These are phyloP conservation scores for Aureobasidium sp. DNA, from an alignment of 2,329 filamentous ascomycete species.

Conservation along the genomic window DNA sequence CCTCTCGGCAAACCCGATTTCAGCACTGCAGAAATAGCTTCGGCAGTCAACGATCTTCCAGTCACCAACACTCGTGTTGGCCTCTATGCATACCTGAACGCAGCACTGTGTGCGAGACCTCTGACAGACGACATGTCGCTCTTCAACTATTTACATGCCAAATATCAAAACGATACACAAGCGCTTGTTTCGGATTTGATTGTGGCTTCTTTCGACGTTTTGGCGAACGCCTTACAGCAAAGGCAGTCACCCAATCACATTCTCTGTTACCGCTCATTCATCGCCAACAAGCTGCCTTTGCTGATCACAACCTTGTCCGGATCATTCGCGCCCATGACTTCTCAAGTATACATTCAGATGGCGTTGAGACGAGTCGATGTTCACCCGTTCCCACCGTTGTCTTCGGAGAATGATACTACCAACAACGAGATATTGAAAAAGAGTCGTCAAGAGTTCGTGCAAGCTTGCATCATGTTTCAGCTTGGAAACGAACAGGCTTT, in stretches of 20 bases:
- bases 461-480: conserved; percentile 80
- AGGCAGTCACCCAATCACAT: conserved; percentile 53
- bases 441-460: conserved; percentile 76
- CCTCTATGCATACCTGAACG: conserved; percentile 78
- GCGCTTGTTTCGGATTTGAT: conserved; percentile 75
- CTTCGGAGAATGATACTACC: conserved; percentile 47
- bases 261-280: conserved; percentile 74
- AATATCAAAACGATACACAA: conserved; percentile 79
- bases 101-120: conserved; percentile 72
- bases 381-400: conserved; percentile 58
- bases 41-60: conserved; percentile 51
- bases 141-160: conserved; percentile 72
- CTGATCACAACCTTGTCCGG: conserved; percentile 53
- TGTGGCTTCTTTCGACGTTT: conserved; percentile 78
- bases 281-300: conserved; percentile 66
- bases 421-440: conserved; percentile 54
- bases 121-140: conserved; percentile 74
- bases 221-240: conserved; percentile 79
- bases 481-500: conserved; percentile 75
- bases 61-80: conserved; percentile 70
- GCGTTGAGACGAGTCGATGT: conserved; percentile 60
- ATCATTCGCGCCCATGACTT: conserved; percentile 50
- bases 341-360: conserved; percentile 60
- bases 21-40: conserved; percentile 54
- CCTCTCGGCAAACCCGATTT: conserved; percentile 49